These are phyloP conservation scores for Tulasnella sp. DNA, from an alignment of 768 basidiomycete species.

Conservation along the genomic window DNA sequence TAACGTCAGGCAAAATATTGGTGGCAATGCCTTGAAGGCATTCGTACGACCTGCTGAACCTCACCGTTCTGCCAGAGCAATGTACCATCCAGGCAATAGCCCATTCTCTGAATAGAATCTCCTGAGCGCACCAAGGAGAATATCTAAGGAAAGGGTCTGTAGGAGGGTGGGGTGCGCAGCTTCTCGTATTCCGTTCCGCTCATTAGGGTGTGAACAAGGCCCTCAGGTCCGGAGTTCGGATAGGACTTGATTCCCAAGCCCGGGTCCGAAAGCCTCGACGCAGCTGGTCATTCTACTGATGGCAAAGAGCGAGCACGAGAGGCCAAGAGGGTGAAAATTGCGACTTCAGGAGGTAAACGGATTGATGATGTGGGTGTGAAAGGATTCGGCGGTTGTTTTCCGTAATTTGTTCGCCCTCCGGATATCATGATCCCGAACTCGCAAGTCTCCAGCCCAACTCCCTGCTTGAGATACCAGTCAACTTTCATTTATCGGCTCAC, in stretches of 20 bases:
- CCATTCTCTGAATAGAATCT: not conserved
- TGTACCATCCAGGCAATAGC: too few species aligned
- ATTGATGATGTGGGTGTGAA: not conserved
- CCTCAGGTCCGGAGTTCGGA: not conserved
- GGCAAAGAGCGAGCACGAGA: not conserved
- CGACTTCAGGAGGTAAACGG: not conserved
- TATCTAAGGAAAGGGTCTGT: too few species aligned
- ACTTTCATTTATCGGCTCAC: not conserved
- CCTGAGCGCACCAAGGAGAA: not conserved
- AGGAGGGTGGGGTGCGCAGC: too few species aligned
- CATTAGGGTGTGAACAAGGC: not conserved
- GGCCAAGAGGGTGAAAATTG: not conserved
- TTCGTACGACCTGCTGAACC: not conserved
- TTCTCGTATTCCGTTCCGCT: not conserved
- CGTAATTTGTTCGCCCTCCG: not conserved
- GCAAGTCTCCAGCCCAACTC: not conserved
- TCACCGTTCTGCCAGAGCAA: not conserved
- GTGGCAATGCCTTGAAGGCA: not conserved
- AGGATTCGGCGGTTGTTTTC: not conserved
- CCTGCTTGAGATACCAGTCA: not conserved
- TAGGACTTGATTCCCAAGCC: not conserved
- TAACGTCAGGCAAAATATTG: not conserved
- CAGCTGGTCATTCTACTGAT: not conserved
- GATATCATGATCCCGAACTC: not conserved
- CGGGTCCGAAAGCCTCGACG: not conserved